Base-by-base conservation (phyloP, 2,329 filamentous ascomycete species). In the Drechslerella dactyloides region DNA sequence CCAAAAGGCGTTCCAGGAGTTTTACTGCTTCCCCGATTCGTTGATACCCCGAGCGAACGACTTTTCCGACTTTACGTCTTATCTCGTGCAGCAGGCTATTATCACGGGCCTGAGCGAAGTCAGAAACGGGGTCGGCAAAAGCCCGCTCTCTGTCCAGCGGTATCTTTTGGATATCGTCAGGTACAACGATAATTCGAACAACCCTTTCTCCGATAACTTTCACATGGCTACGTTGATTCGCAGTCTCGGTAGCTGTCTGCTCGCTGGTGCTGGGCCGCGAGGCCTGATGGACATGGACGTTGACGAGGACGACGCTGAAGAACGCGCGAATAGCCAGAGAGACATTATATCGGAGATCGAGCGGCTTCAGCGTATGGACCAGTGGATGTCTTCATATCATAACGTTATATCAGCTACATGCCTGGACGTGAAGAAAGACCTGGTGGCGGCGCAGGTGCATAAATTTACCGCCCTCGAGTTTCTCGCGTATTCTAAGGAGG, bases 131-230 rank as follows among this genome's bases (percentile, higher is more conserved):
- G 85, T 88, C 61, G 90, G 91, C 40, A 89, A 87, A 76, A 93
- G 92, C 60, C 93, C 93, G 0, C 83, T 89, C 77, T 84, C 88
- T 58, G 91, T 91, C 3, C 90, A 93, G 65, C 85, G 86, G 42
- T 96, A 97, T 79, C 85, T 99, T 53, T 85, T 96, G 21, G 92
- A 97, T 75, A 90, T 96, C 78, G 83, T 99, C 35, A 89, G 90
- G 54, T 93, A 92, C 81, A 99, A 99, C 78, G 93, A 99, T 80
- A 99, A 99, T 78, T 88, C 90, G 1, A 89, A 90, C 70, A 99
- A 99, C 76, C 82, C 82, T 77, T 96, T 87, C 77, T 96, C 93
- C 3, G 96, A 99, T 77, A 89, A 93, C 73, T 88, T 90, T 76
- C 99, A 97, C 78, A 86, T 99, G 60, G 87, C 91, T 6, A 89